Base-by-base conservation (phyloP, 2,329 filamentous ascomycete genomes). In the Magnaporthiopsis incrustans region DNA sequence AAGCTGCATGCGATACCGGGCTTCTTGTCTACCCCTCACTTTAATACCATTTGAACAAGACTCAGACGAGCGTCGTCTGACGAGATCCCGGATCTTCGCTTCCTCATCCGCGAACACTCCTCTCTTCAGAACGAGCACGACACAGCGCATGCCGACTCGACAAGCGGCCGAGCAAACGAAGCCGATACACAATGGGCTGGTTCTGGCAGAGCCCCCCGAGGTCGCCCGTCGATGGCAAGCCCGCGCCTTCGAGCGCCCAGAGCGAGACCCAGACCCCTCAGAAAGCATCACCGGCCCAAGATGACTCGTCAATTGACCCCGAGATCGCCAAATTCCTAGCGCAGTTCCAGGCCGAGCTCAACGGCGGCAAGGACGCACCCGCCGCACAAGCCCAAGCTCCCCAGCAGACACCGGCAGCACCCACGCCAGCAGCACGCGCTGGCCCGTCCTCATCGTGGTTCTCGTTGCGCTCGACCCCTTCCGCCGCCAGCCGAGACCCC, bases 271-370 rank as follows among this genome's bases (percentile, higher is more conserved):
- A 63, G n/a, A 14, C 61, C 14, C 57, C 61, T 56, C 32, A 53
- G 4, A 56, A 63, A 25, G 12, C 61, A 5, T 35, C 27, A 7
- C 44, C 57, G 53, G 65, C 65, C 30, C 64, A 58, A 12, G 50
- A 59, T 68, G 38, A 66, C 63, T 61, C 44, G 18, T 70, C 71
- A 33, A 68, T 71, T 69, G 82, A 85, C 70, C 78, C 79, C 38
- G 84, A 85, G 70, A 75, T 86, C 67, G 78, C 80, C 70, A 82
- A 81, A 69, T 84, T 86, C 73, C 72, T 84, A 68, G 74, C 79
- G 58, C 77, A 81, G 67, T 74, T 83, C 69, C 71, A 78, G 65
- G 70, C 71, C 33, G 74, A 77, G 50, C 66, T 71, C 70, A 25
- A 61, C 67, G 56, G 60, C 68, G 25, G 68, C 66, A 56, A 7